Evolutionary conservation across 805 yeast species (phyloP).

Genomic region (Martiniozyma abietophila): DNA sequence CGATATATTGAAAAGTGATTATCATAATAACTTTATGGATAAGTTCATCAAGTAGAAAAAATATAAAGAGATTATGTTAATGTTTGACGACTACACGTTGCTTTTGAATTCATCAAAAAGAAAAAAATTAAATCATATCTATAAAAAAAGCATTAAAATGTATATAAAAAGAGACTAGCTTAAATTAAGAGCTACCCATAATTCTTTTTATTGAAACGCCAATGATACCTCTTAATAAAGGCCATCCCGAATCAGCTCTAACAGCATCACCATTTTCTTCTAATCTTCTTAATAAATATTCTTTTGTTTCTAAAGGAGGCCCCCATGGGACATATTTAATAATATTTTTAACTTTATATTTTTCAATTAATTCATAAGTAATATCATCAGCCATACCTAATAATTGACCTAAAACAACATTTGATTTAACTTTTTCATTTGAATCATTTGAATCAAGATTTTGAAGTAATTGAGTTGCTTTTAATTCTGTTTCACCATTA

Average conservation of each 20-base stretch:
- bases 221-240: conserved; percentile 49
- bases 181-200: neutral
- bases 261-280: conserved; percentile 97
- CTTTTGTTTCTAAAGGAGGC: conserved; percentile 89
- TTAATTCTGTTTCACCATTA: conserved; percentile 66
- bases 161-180: neutral
- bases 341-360: conserved; percentile 60
- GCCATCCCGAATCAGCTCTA: conserved; percentile 73
- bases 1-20: conserved; percentile 30
- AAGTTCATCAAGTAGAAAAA: conserved; percentile 26
- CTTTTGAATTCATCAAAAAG: too few species aligned
- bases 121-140: too few species aligned
- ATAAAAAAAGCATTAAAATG: too few species aligned
- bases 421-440: conserved; percentile 32
- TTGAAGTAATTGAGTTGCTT: conserved; percentile 52
- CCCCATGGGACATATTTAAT: conserved; percentile 98
- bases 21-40: conserved; percentile 34
- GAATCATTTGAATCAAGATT: conserved; percentile 5
- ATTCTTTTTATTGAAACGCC: conserved; percentile 28
- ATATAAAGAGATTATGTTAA: too few species aligned
- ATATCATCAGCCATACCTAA: conserved; percentile 94
- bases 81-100: too few species aligned
- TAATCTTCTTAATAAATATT: conserved; percentile 75
- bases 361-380: conserved; percentile 61
- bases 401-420: conserved; percentile 81